A percentile compares a stretch with the other conserved stretches of the same genome.
Evolutionary conservation across 2,329 filamentous ascomycete species (phyloP).

Genomic region (Drechslera avenae): DNA sequence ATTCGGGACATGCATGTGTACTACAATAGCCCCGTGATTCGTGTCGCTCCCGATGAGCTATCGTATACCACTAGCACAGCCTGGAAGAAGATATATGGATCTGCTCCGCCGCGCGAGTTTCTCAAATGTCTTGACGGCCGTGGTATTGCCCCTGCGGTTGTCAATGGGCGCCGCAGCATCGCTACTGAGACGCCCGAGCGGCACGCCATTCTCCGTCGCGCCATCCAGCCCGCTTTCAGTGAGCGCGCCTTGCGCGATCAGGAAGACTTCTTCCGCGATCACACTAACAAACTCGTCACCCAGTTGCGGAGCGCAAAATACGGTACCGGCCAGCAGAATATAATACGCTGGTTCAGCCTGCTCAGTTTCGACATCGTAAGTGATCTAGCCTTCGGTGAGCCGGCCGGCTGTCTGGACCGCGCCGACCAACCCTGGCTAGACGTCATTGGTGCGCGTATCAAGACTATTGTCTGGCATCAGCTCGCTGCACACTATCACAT

Average conservation of each 20-base stretch:
- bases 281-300: not conserved
- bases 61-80: slow-evolving; percentile 1
- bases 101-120: slow-evolving; percentile 10
- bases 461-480: slow-evolving; percentile 5
- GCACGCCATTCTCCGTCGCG: not conserved
- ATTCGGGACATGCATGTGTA: slow-evolving; percentile 5
- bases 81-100: slow-evolving; percentile 6
- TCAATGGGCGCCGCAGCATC: slow-evolving; percentile 2
- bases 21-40: slow-evolving; percentile 5
- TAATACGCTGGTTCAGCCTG: slow-evolving; percentile 1
- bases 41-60: slow-evolving; percentile 6
- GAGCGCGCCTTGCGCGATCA: slow-evolving; percentile 5
- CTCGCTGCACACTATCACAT: slow-evolving; percentile 4
- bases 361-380: slow-evolving; percentile 7
- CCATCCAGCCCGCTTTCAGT: slow-evolving; percentile 3
- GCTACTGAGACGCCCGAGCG: slow-evolving; percentile 4
- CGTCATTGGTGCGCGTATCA: slow-evolving; percentile 1
- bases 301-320: slow-evolving; percentile 1
- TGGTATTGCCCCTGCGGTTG: slow-evolving; percentile 4
- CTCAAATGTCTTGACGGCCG: slow-evolving; percentile 4
- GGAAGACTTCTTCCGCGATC: slow-evolving; percentile 5
- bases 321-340: slow-evolving; percentile 1
- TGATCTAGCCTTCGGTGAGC: slow-evolving; percentile 4
- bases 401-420: slow-evolving; percentile 4
- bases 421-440: slow-evolving; percentile 4